Percentiles rank a stretch among this genome's conserved stretches.
These are phyloP conservation scores for Craspedostauros australis DNA, from an alignment of 108 stramenopile genomes.

Conservation along the genomic window DNA sequence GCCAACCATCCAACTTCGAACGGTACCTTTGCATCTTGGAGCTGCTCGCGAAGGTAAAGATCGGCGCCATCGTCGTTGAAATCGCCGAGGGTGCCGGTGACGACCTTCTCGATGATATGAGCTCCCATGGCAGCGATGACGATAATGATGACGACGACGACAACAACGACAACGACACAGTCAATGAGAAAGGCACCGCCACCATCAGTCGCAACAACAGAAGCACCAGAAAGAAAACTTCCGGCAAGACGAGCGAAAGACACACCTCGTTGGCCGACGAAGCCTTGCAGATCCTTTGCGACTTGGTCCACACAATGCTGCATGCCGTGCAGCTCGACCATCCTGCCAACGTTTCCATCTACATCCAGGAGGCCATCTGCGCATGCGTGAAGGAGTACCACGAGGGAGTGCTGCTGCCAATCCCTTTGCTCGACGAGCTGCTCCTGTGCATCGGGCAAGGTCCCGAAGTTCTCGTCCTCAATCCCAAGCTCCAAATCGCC, in stretches of 20 bases:
- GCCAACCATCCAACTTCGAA: constrained; percentile 32
- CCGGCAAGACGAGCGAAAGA: too few relatives aligned
- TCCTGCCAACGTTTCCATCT: constrained; percentile 46
- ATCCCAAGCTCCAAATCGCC: constrained; percentile 20
- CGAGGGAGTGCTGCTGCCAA: constrained; percentile 37
- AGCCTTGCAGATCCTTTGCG: constrained; percentile 53
- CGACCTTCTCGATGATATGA: neutral
- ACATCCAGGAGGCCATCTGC: constrained; percentile 45
- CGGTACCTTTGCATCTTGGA: constrained; percentile 58
- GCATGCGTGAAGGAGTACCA: constrained; percentile 78
- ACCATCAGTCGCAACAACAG: neutral
- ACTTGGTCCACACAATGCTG: constrained; percentile 55
- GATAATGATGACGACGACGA: neutral
- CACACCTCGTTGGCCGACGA: too few relatives aligned
- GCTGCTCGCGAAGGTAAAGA: constrained; percentile 69
- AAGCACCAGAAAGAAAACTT: neutral
- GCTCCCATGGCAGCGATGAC: neutral
- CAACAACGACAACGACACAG: neutral
- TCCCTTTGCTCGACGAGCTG: constrained; percentile 65
- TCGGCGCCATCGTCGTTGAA: constrained; percentile 75
- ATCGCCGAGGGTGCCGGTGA: constrained; percentile 27
- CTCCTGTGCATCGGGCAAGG: constrained; percentile 59
- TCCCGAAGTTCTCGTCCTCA: constrained; percentile 44
- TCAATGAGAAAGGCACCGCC: constrained; percentile 5
- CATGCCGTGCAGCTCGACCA: constrained; percentile 56